Base-by-base conservation (phyloP, 2,329 filamentous ascomycete genomes). In the Colletotrichum noveboracense region DNA sequence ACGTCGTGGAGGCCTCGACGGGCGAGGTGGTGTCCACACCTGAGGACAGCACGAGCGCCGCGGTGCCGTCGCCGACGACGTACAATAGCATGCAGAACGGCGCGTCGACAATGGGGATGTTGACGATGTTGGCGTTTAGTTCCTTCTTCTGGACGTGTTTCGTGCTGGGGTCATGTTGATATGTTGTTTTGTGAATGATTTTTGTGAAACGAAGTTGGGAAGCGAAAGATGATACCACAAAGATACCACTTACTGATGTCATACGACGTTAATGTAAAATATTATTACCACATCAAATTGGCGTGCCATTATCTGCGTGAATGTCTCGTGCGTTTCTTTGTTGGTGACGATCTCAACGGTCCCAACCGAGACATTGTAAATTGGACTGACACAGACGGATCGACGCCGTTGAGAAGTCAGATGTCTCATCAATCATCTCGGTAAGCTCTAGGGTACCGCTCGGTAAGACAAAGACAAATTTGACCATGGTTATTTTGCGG, bases 1-100 rank as follows among this genome's bases (percentile, higher is more conserved):
- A 86, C 34, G 83, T 80, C 65, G 85, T 88, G 1, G 75, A 84
- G 26, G 87, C 87, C 2, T 75, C 75, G 12, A 76, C 71, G 5
- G 76, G 76, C 6, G 56, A 77, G 28, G 62, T 64, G 14, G 65
- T 76, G 8, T 75, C 73, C 2, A 62, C 12, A 1, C 74, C 74
- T 1, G 48, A 60, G 16, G 56, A 58, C 21, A 66, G 26, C 32
- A 76, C 71, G 16, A 76, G 74, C 52, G n/a, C 38, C 7, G 71
- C 71, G 12, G 52, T 66, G 52, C 74, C 71, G 2, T 34, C 48
- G 10, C 60, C 74, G 71, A 70, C 65, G 7, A 34, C 24, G 12
- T 26, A 34, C 13, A 62, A 26, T 4, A 30, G 32, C 10, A 62
- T 62, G 12, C 70, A 52, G 21, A 75, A 75, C 12, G 73, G 73